Percentiles rank a stretch among this genome's conserved stretches.
These are phyloP conservation scores for Tetracladium maxilliforme DNA, from an alignment of 2,329 filamentous ascomycete genomes.

Conservation along the genomic window DNA sequence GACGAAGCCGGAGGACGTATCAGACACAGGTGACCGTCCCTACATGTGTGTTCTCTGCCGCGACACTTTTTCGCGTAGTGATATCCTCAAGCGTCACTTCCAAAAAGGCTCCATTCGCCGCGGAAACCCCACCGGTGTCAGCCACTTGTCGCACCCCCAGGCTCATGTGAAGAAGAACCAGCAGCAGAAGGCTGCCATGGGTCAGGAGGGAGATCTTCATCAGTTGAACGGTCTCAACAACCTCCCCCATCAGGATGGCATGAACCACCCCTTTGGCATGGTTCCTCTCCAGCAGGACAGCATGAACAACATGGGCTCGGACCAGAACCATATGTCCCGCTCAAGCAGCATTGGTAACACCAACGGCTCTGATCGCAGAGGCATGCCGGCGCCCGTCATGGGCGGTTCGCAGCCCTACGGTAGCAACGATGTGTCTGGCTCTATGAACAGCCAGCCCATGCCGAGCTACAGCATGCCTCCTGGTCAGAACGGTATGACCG, in stretches of 20 bases:
- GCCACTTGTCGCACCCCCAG: constrained; percentile 85
- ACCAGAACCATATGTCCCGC: constrained; percentile 46
- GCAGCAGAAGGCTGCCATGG: too few species aligned
- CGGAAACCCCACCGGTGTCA: constrained; percentile 89
- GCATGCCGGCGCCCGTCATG: constrained; percentile 37
- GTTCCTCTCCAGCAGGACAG: too few species aligned
- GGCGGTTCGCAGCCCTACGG: constrained; percentile 39
- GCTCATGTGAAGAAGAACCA: constrained; percentile 73
- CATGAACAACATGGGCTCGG: constrained; percentile 35
- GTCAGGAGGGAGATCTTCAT: constrained; percentile 38
- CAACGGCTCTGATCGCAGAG: constrained; percentile 40
- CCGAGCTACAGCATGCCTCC: constrained; percentile 49
- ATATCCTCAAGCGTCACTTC: constrained; percentile 97
- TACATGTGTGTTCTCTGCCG: constrained; percentile 98
- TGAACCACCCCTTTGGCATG: constrained; percentile 44
- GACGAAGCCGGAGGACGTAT: too few species aligned
- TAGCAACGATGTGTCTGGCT: too few species aligned
- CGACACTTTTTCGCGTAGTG: constrained; percentile 94
- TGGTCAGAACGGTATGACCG: constrained; percentile 45
- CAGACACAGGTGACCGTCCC: constrained; percentile 92
- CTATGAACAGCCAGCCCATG: constrained; percentile 43
- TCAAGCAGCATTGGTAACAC: constrained; percentile 42
- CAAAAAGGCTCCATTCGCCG: constrained; percentile 96
- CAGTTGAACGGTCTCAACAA: constrained; percentile 45
- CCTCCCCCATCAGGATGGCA: constrained; percentile 43